Evolutionary conservation across 2,329 filamentous ascomycete genomes (phyloP), one percentile per base, ranked within the genome.

Genomic region (Aspergillus jensenii): DNA sequence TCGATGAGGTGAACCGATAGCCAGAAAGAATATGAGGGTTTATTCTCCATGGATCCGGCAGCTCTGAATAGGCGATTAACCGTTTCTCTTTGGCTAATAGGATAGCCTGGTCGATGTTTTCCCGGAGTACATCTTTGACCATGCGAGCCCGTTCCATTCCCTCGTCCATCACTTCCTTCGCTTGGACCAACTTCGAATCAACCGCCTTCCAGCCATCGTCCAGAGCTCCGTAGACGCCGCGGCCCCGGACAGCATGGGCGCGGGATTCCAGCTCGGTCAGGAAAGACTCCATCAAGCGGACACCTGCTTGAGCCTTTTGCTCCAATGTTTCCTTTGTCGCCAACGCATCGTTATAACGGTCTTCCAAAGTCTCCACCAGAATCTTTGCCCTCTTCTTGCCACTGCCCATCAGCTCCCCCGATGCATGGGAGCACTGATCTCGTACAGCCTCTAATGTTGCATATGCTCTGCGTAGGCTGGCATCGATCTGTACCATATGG

Each of bases 1-100:
- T 96, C 59, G 90, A 92, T 68, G 96, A 91, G 60, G 87, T 90
- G 79, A 99, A 99, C 52, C 95, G 93, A 74, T 99, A 99, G 17
- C 95, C 95, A 54, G 85, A 86, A 52, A 87, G 81, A 71, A 99
- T 98, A 76, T 99, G 91, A 2, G 93, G 92, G 76, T 99, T 99
- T 69, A 96, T 89, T 60, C 90, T 85, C 95, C 95, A 99, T 0
- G 95, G 95, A 39, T 89, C 81, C 1, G 95, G 95, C 5, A 99
- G 82, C 68, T 97, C 92, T 47, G 96, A 87, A 77, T 98, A 99
- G 60, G 84, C 84, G 65, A 99, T 89, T 14, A 97, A 82, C 48
- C 93, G 91, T 50, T 91, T 84, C 70, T 96, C 88, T 65, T 89
- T 84, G 27, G 93, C 92, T 57, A 87, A 82, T 19, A 80, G 68